These are phyloP conservation scores for Elasticomyces elasticus DNA, from an alignment of 495 filamentous ascomycete species.

Conservation along the genomic window DNA sequence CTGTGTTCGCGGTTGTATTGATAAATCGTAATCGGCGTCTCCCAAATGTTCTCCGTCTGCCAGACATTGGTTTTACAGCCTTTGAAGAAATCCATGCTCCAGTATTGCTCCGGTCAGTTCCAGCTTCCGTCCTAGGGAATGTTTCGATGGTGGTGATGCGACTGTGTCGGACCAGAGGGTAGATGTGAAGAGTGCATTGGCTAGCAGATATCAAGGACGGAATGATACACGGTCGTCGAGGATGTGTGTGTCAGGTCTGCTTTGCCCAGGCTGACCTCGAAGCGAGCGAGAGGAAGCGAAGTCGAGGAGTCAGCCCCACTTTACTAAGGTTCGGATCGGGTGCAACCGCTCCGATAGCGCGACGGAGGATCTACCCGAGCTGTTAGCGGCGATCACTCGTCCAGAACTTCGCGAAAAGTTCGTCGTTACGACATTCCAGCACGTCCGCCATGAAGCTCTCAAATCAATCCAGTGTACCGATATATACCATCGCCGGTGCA, in stretches of 20 bases:
- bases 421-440: neutral
- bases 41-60: slow-evolving; percentile 14
- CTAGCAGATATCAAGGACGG: neutral
- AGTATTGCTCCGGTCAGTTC: slow-evolving; percentile 5
- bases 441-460: slow-evolving; percentile 67
- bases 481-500: slow-evolving; percentile 92
- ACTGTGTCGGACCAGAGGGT: slow-evolving; percentile 5
- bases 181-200: neutral
- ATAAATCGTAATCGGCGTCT: neutral
- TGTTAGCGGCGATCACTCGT: neutral
- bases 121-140: slow-evolving; percentile 23
- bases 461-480: slow-evolving; percentile 76
- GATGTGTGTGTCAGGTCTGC: no score
- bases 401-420: neutral
- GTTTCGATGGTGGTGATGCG: slow-evolving; percentile 26
- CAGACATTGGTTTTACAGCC: slow-evolving; percentile 30
- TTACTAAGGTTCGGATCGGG: no score
- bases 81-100: slow-evolving; percentile 31
- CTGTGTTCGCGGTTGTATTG: neutral
- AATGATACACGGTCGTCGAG: no score
- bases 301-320: no score
- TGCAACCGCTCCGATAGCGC: no score
- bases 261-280: neutral
- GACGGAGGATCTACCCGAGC: no score
- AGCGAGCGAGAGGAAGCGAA: neutral